Evolutionary conservation across 2,329 filamentous ascomycete species (phyloP).

Genomic region (Scolecobasidium constrictum): DNA sequence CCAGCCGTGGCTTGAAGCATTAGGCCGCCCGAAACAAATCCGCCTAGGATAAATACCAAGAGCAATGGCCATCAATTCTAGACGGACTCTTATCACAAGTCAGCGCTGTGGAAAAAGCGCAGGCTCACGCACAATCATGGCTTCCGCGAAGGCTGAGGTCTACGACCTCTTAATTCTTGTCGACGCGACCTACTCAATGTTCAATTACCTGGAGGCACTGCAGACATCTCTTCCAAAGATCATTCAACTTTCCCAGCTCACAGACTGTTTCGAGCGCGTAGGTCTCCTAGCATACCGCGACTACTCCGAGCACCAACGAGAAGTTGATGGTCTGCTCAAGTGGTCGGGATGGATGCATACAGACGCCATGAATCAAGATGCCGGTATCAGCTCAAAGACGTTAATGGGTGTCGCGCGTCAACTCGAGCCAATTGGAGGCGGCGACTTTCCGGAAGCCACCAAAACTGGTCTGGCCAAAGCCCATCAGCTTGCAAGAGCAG

Average conservation of each 20-base stretch:
- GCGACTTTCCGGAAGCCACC: slow-evolving; percentile 10
- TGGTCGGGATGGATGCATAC: slow-evolving; percentile 40
- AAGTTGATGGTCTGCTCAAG: slow-evolving; percentile 23
- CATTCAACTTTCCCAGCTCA: slow-evolving; percentile 38
- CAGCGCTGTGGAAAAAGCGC: too few species aligned
- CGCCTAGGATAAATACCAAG: too few species aligned
- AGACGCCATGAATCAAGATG: slow-evolving; percentile 21
- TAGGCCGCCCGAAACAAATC: too few species aligned
- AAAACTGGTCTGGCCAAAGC: slow-evolving; percentile 39
- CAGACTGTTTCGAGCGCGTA: slow-evolving; percentile 39
- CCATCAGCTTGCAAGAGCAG: slow-evolving; percentile 35
- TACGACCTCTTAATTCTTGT: slow-evolving; percentile 38
- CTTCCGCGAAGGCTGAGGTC: neutral
- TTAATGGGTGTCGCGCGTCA: slow-evolving; percentile 40
- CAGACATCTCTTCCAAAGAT: slow-evolving; percentile 39
- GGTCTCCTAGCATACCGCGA: slow-evolving; percentile 42
- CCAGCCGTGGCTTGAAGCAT: too few species aligned
- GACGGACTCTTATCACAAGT: too few species aligned
- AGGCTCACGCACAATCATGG: too few species aligned
- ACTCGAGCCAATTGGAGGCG: slow-evolving; percentile 19
- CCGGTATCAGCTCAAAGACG: slow-evolving; percentile 38
- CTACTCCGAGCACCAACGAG: slow-evolving; percentile 22
- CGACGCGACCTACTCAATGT: slow-evolving; percentile 38
- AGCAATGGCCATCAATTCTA: too few species aligned
- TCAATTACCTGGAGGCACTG: slow-evolving; percentile 31